Evolutionary conservation across 2,329 filamentous ascomycete species (phyloP), one percentile per base, ranked within the genome.

Genomic region (Colletotrichum brevisporum): DNA sequence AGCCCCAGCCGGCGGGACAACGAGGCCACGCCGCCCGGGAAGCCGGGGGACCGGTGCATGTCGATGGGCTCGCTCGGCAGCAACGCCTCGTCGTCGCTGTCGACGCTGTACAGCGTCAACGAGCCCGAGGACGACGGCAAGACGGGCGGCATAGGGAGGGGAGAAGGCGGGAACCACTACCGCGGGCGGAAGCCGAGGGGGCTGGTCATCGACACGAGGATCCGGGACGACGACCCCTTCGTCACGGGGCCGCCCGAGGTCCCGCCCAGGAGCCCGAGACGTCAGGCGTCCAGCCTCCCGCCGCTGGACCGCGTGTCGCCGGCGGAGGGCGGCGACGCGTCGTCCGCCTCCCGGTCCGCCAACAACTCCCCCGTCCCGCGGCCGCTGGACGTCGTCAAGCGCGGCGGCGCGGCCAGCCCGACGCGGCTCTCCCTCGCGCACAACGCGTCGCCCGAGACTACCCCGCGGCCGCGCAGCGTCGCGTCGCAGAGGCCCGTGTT

Each of bases 81-180:
- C 70, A 80, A 85, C 9, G 77, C 81, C 15, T 88, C 86, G 0
- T 88, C 86, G 47, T 83, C 85, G 2, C 78, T 89, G 5, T 89
- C 87, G 4, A 89, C 87, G 0, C 75, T 89, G 5, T 88, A 88
- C 71, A 89, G 86, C 67, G 85, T 84, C 55, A 85, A 86, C 36
- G 86, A 88, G 61, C 78, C 80, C 1, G 81, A 84, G 9, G 81
- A 83, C 6, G 77, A 77, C 36, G 54, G 50, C 18, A 61, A 65
- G 41, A 53, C 43, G 0, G 69, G 62, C 2, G 69, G 52, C 4
- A 36, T 15, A 13, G 57, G 54, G 26, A 36, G 27, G 5, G 9
- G 50, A 6, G 56, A 47, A 18, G 21, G 21, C 21, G 21, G 21
- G 21, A 24, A 24, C 21, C 36, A 48, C 6, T 4, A 52, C 1